These are phyloP conservation scores for Gaultheria prostrata DNA, from an alignment of 148 eudicot genomes.

Conservation along the genomic window DNA sequence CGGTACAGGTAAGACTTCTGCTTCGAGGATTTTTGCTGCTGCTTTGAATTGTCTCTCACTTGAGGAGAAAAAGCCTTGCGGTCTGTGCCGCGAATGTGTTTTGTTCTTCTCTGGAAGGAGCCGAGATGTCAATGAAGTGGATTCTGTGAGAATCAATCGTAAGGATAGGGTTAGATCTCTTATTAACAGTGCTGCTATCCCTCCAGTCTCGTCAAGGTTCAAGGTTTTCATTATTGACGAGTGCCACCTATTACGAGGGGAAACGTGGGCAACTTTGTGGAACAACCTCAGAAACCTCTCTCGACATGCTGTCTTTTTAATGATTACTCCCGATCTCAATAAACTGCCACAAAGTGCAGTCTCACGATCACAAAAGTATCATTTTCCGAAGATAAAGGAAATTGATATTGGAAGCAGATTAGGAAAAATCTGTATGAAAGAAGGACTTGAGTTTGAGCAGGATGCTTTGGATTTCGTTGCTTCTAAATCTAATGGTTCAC, in stretches of 20 bases:
- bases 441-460: constrained; percentile 73
- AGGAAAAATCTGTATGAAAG: constrained; percentile 63
- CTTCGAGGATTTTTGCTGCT: constrained; percentile 87
- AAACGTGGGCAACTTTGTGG: constrained; percentile 71
- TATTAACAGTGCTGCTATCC: constrained; percentile 49
- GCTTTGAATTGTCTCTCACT: constrained; percentile 80
- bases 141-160: constrained; percentile 70
- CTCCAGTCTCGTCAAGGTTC: constrained; percentile 71
- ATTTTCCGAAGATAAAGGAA: constrained; percentile 70
- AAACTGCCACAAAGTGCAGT: constrained; percentile 70
- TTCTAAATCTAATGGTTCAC: constrained; percentile 76
- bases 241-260: constrained; percentile 73
- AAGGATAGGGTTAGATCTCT: constrained; percentile 52
- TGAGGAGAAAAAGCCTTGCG: constrained; percentile 65
- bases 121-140: constrained; percentile 80
- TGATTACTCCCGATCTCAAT: constrained; percentile 81
- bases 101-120: constrained; percentile 78
- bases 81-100: constrained; percentile 75
- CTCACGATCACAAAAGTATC: constrained; percentile 58
- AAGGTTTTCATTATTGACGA: constrained; percentile 86
- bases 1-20: constrained; percentile 90
- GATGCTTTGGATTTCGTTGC: constrained; percentile 84
- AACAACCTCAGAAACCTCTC: constrained; percentile 52
- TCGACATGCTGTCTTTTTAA: constrained; percentile 64
- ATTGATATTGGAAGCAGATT: constrained; percentile 53